Base-by-base conservation (phyloP, 2,329 filamentous ascomycete species). In the Xylaria multiplex region DNA sequence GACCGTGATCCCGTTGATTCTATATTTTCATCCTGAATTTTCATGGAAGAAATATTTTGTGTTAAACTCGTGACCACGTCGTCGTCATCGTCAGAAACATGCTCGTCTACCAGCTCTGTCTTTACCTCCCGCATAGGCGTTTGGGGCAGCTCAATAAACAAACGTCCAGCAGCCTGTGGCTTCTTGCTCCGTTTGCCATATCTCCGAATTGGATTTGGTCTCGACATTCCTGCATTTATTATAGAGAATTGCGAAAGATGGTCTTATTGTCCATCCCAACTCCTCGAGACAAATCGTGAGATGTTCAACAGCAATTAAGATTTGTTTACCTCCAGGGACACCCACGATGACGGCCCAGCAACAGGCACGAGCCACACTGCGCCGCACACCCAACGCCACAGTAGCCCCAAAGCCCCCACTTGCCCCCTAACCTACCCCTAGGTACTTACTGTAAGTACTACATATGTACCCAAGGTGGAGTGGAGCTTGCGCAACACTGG, bases 141-240 rank as follows among this genome's bases (percentile, higher is more conserved):
- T 64, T 81, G 81, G 0, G 85, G 84, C 8, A 87, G 75, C 70
- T 86, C 83, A 22, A 81, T 81, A 68, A 87, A 86, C 50, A 85
- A 76, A 24, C 83, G 79, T 48, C 84, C 80, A 19, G 81, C 79
- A 19, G 81, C 78, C 65, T 80, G 84, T 30, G 82, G 78, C 50
- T 82, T 81, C 65, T 79, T 84, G 35, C 79, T 78, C 50, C 79
- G 78, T 66, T 83, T 86, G 64, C 85, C 86, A 77, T 87, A 88
- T 64, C 81, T 84, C 2, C 83, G 82, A 9, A 79, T 71, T 19
- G 79, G 74, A 3, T 78, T 76, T 56, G 79, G 78, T 63, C 81
- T 80, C 42, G 82, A 77, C 85, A 86, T 87, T 30, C 72, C 79
- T 56, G 59, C 50, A 62, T 69, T 53, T 61, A 30, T 50, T 19